Conservation (phyloP, 2,329 filamentous ascomycete genomes). For the Sordariomycetes sp. region DNA sequence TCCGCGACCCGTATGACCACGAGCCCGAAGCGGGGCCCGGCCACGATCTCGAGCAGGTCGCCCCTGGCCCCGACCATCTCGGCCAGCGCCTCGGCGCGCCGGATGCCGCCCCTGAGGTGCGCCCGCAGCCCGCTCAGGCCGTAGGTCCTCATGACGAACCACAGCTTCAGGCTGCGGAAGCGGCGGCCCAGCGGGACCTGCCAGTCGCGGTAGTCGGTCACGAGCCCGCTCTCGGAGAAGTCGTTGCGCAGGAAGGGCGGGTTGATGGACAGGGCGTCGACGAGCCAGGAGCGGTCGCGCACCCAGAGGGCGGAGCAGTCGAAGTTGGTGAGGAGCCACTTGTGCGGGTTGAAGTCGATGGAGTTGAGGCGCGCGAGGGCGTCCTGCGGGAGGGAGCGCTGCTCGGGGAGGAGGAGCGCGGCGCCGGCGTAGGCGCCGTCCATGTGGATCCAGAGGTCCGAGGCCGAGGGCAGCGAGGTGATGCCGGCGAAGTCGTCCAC, state of each 20-base stretch:
- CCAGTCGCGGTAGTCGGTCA: slow-evolving; percentile 96
- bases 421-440: slow-evolving; percentile 90
- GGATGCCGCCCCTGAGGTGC: slow-evolving; percentile 37
- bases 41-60: too few relatives aligned
- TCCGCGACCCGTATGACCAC: slow-evolving; percentile 57
- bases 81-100: slow-evolving; percentile 60
- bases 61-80: slow-evolving; percentile 32
- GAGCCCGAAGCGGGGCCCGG: slow-evolving; percentile 60
- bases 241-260: slow-evolving; percentile 74
- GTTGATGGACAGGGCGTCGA: slow-evolving; percentile 65
- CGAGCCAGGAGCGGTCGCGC: slow-evolving; percentile 64
- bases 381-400: slow-evolving; percentile 45
- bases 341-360: slow-evolving; percentile 95
- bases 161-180: slow-evolving; percentile 85
- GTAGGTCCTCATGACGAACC: slow-evolving; percentile 84
- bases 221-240: slow-evolving; percentile 69
- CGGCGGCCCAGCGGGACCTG: slow-evolving; percentile 85
- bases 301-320: slow-evolving; percentile 77
- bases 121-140: slow-evolving; percentile 65
- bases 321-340: slow-evolving; percentile 93
- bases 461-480: slow-evolving; percentile 17
- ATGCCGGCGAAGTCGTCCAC: slow-evolving; percentile 72
- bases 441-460: slow-evolving; percentile 73
- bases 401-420: slow-evolving; percentile 72
- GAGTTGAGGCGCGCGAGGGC: slow-evolving; percentile 64